Base-by-base conservation (phyloP, 139 green algal species). In the Coelastrella sp. region DNA sequence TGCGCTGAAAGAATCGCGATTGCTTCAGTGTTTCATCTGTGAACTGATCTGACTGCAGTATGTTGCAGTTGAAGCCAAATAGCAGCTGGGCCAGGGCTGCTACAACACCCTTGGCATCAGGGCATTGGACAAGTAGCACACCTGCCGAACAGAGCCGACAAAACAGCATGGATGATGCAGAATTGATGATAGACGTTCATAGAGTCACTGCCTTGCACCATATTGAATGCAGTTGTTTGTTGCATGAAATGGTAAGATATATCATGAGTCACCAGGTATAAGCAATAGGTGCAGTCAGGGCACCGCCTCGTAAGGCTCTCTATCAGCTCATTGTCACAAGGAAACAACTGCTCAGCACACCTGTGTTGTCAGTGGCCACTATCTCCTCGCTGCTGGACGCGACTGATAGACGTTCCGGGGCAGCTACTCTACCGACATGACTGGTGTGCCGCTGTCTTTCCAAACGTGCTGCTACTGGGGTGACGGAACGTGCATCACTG, bases 41-140 rank as follows among this genome's bases (percentile, higher is more conserved):
- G 82, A 95, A 96, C 92, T 97, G 95, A 60, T 96, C 95, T 17
- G 74, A 73, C 70, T 89, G 74, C 24, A 96, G 25, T 24, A 97
- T 96, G 90, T 97, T 97, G 93, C 95, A 97, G 84, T 94, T 94
- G 83, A 97, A 93, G 56, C 95, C 96, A 75, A 95, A 96, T 56
- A 97, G 91, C 66, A 97, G 92, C 90, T 94, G 81, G 0, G 70
- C 89, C 1, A 92, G 74, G 9, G 85, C 14, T 15, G 73, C 85
- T 10, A 90, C 73, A 4, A 84, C 85, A 8, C 85, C 85, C 74
- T 90, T 90, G 25, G 56, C 72, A 84, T 90, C 85, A 24, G 85
- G 85, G 73, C 85, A 90, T 17, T 90, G 85, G 0, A 90, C 73
- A 15, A 90, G 85, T n/a, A 90, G 73, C 35, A 90, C 73, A 19